Conservation (phyloP, 1,139 yeast species). For the Hansenula anomala region DNA sequence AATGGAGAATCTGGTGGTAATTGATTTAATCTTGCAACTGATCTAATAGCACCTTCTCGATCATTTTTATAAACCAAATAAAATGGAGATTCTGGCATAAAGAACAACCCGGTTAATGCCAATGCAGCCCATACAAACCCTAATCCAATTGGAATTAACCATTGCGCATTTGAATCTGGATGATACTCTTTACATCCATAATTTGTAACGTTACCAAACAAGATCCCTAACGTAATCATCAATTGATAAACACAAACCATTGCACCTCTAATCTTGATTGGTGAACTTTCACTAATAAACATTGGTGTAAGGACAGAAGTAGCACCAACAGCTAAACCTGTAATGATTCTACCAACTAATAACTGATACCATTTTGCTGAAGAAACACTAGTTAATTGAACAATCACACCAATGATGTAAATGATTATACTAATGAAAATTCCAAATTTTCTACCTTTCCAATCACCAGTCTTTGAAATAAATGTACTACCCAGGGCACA, state of each 20-base stretch:
- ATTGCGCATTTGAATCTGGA: constrained; percentile 45
- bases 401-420: constrained; percentile 45
- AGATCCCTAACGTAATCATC: constrained; percentile 57
- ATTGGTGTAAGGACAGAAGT: constrained; percentile 59
- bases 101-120: constrained; percentile 40
- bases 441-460: constrained; percentile 47
- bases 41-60: constrained; percentile 1
- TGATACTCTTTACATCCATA: constrained; percentile 49
- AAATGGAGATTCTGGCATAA: constrained; percentile 58
- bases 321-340: constrained; percentile 61
- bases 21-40: neutral
- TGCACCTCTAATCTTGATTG: constrained; percentile 62
- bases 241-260: constrained; percentile 61
- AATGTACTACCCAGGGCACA: constrained; percentile 59
- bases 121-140: constrained; percentile 29
- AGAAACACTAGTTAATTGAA: constrained; percentile 43
- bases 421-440: constrained; percentile 39
- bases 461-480: constrained; percentile 44
- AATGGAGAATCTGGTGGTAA: neutral
- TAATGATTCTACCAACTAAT: constrained; percentile 44
- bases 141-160: constrained; percentile 51
- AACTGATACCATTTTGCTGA: constrained; percentile 33
- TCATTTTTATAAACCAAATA: constrained; percentile 5
- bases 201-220: constrained; percentile 60
- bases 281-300: constrained; percentile 66